Evolutionary conservation across 768 basidiomycete genomes (phyloP).

Genomic region (Filobasidium wieringae): DNA sequence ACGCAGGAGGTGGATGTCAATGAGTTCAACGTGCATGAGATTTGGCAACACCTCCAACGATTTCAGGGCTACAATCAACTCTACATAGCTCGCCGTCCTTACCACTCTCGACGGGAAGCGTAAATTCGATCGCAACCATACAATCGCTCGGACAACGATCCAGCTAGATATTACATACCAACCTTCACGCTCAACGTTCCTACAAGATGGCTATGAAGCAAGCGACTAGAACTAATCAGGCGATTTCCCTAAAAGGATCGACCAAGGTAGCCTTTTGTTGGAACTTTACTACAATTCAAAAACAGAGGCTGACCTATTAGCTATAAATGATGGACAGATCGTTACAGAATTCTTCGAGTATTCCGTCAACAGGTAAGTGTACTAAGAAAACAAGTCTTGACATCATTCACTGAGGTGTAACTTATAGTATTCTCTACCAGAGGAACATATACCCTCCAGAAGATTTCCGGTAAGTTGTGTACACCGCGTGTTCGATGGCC

Average conservation of each 20-base stretch:
- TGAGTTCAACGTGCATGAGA: too few relatives aligned
- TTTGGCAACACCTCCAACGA: too few relatives aligned
- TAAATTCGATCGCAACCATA: too few relatives aligned
- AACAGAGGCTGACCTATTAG: too few relatives aligned
- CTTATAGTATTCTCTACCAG: slow-evolving; percentile 77
- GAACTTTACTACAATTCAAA: neutral
- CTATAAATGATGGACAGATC: slow-evolving; percentile 41
- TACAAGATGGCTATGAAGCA: slow-evolving; percentile 37
- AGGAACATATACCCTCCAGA: slow-evolving; percentile 93
- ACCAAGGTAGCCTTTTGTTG: slow-evolving; percentile 39
- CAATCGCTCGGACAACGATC: too few relatives aligned
- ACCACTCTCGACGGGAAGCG: too few relatives aligned
- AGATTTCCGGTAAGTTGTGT: slow-evolving; percentile 52
- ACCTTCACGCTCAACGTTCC: too few relatives aligned
- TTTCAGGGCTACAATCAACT: too few relatives aligned
- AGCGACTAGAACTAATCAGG: slow-evolving; percentile 35
- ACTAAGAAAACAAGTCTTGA: slow-evolving; percentile 92
- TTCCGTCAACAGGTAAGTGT: slow-evolving; percentile 93
- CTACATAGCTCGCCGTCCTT: too few relatives aligned
- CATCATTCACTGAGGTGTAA: slow-evolving; percentile 68
- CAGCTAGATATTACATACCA: too few relatives aligned
- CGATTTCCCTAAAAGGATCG: slow-evolving; percentile 88
- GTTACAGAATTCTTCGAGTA: slow-evolving; percentile 99
- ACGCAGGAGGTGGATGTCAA: too few relatives aligned
- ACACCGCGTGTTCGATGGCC: neutral